Conservation (phyloP, 148 eudicot species). For the Rhododendron molle region DNA sequence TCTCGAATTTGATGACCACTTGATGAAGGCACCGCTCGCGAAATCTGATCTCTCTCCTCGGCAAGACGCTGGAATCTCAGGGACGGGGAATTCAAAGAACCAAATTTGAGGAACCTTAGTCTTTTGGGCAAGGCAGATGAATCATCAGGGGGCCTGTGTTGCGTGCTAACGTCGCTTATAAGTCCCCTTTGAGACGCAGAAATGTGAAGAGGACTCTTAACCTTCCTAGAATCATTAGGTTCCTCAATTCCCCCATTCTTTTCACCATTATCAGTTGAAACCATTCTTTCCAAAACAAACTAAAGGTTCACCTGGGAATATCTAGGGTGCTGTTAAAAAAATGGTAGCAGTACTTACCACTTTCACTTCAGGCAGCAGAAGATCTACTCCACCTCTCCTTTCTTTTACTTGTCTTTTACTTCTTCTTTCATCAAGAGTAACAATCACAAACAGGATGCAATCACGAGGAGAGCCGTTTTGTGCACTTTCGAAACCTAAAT, state of each 20-base stretch:
- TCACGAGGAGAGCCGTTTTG: neutral
- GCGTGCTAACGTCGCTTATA: constrained; percentile 20
- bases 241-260: constrained; percentile 34
- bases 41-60: constrained; percentile 50
- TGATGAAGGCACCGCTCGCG: constrained; percentile 61
- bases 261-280: constrained; percentile 30
- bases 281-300: constrained; percentile 9
- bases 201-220: constrained; percentile 39
- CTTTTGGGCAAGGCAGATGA: constrained; percentile 21
- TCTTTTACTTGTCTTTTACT: too few relatives aligned
- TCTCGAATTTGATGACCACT: constrained; percentile 46
- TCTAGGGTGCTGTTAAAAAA: neutral
- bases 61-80: constrained; percentile 65
- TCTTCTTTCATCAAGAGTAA: neutral
- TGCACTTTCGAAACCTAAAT: neutral
- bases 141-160: neutral
- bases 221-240: constrained; percentile 17
- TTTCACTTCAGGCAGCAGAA: neutral
- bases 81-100: constrained; percentile 49
- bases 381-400: neutral
- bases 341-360: neutral
- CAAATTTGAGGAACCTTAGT: constrained; percentile 34
- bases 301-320: neutral
- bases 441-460: neutral
- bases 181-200: constrained; percentile 39